These are phyloP conservation scores for Oryza nivara DNA, from an alignment of 176 grass and related monocot species.

Conservation along the genomic window DNA sequence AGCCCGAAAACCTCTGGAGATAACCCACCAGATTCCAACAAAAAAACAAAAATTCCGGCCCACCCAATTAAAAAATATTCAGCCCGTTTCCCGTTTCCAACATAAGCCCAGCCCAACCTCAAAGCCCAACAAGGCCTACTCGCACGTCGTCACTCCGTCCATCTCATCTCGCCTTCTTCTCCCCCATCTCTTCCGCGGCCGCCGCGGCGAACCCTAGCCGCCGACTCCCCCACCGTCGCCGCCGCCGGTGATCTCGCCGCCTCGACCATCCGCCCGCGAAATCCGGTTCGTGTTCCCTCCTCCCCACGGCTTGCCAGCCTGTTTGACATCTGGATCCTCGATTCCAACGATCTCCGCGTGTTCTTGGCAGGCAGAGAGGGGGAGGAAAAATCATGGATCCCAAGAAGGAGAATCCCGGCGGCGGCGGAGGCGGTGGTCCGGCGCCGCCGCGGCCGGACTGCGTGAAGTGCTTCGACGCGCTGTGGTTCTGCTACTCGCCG, in stretches of 20 bases:
- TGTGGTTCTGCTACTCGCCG: slow-evolving; percentile 99
- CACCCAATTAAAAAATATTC: neutral
- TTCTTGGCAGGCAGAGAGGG: neutral
- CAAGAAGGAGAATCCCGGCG: slow-evolving; percentile 26
- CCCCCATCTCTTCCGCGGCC: neutral
- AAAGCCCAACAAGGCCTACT: neutral
- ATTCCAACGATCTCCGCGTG: neutral
- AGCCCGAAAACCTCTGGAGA: too few relatives aligned
- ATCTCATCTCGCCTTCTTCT: neutral
- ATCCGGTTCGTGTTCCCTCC: neutral
- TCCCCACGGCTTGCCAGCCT: too few relatives aligned
- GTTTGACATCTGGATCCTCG: neutral
- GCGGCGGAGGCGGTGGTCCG: neutral
- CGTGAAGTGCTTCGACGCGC: slow-evolving; percentile 82
- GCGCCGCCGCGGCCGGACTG: slow-evolving; percentile 41
- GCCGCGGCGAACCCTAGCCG: neutral
- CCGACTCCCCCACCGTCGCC: too few relatives aligned
- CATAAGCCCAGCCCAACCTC: neutral
- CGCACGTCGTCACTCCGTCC: neutral
- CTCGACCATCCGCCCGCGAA: too few relatives aligned
- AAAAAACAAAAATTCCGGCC: neutral
- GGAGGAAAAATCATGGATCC: slow-evolving; percentile 32
- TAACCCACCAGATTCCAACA: neutral
- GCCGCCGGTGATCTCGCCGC: neutral
- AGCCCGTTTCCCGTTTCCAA: neutral